A percentile compares a stretch with the other conserved stretches of the same genome.
Conservation (phyloP, 805 yeast genomes). For the Lachancea sp. region DNA sequence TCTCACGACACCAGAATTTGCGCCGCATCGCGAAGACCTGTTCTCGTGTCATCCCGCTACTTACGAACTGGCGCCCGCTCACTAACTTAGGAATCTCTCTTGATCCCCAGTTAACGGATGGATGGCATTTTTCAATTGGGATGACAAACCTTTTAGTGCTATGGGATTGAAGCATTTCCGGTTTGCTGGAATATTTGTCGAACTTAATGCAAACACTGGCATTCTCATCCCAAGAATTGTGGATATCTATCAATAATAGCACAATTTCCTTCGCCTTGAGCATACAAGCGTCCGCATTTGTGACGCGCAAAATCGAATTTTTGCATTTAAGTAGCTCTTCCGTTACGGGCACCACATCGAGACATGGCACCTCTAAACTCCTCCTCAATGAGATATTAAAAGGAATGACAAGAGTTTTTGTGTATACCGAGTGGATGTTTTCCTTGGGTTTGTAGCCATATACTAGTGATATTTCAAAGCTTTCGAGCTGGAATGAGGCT, state of each 20-base stretch:
- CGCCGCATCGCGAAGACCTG: constrained; percentile 54
- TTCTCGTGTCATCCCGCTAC: constrained; percentile 43
- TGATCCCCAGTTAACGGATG: constrained; percentile 26
- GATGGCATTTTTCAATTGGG: constrained; percentile 55
- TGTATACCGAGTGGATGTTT: constrained; percentile 14
- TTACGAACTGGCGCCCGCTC: constrained; percentile 57
- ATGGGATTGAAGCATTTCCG: constrained; percentile 35
- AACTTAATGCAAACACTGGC: constrained; percentile 35
- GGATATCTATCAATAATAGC: constrained; percentile 63
- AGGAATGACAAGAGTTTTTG: constrained; percentile 23
- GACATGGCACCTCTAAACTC: constrained; percentile 59
- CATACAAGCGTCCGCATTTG: neutral
- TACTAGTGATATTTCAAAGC: constrained; percentile 21
- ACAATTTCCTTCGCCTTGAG: constrained; percentile 47
- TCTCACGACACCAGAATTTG: constrained; percentile 76
- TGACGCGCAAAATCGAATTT: constrained; percentile 23
- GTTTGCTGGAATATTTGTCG: constrained; percentile 24
- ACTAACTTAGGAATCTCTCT: constrained; percentile 64
- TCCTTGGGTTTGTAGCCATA: constrained; percentile 24
- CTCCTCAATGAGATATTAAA: constrained; percentile 41
- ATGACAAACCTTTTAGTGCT: constrained; percentile 56
- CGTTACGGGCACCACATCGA: constrained; percentile 60
- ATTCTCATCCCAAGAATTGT: constrained; percentile 72
- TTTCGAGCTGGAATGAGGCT: constrained; percentile 20
- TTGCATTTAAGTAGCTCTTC: constrained; percentile 24